These are phyloP conservation scores for Apiospora pterosperma DNA, from an alignment of 2,329 filamentous ascomycete species.

Conservation along the genomic window DNA sequence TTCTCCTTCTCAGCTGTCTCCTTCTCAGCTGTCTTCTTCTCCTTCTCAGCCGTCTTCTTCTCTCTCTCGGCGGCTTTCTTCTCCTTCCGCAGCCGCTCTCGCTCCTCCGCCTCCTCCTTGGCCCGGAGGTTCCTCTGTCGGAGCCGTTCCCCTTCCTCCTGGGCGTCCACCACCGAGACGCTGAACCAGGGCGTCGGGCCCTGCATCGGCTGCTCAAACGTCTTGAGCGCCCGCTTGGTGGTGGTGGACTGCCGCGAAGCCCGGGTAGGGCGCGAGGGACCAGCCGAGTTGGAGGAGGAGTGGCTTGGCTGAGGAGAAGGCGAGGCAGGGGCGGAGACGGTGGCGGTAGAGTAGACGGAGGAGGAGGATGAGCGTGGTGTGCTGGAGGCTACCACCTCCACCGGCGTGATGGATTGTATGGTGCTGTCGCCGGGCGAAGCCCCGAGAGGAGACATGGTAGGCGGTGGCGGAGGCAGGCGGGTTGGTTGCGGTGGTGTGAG, in stretches of 20 bases:
- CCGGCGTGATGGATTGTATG: not conserved
- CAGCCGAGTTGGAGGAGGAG: not conserved
- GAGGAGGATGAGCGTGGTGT: not conserved
- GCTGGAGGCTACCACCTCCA: not conserved
- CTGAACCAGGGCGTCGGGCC: not conserved
- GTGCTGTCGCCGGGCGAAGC: not conserved
- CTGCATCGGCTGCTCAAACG: not conserved
- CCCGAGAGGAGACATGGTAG: not conserved
- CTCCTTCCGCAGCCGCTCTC: not conserved
- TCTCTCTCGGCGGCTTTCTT: not conserved
- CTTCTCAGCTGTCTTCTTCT: no score
- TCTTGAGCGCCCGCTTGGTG: not conserved
- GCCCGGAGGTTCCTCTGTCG: not conserved
- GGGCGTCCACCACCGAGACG: not conserved
- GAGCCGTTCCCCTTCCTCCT: not conserved
- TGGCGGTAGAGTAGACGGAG: not conserved
- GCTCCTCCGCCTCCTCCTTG: not conserved
- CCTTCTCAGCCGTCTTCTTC: not conserved
- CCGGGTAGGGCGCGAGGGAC: not conserved
- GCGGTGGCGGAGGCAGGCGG: not conserved
- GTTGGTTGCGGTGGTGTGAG: not conserved
- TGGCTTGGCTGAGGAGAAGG: not conserved
- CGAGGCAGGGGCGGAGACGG: not conserved
- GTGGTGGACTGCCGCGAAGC: not conserved
- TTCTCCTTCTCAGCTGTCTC: not conserved